Evolutionary conservation across 805 yeast genomes (phyloP), one percentile per base, ranked within the genome.

Genomic region (Candida railenensis): DNA sequence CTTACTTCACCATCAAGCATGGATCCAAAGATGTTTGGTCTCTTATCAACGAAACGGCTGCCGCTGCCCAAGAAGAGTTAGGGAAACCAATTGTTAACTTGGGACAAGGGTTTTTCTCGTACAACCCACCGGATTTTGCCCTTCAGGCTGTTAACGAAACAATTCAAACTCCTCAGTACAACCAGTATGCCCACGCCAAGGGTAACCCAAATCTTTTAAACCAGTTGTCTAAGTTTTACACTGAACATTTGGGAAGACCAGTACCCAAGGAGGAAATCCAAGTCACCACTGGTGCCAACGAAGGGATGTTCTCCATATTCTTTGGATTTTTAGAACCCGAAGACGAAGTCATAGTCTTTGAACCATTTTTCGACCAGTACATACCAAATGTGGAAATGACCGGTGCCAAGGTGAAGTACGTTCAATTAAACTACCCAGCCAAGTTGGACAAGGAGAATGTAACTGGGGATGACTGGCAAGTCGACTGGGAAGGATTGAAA

Each of bases 91-190:
- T 92, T 46, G 84, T 85, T 50, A 94, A 94, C 58, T 77, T 94
- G 48, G 99, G 99, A 30, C 99, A 94, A 66, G 99, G 99, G 1
- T 94, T 94, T 69, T 94, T 94, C 73, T 89, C 97, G 2, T 94
- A 92, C 64, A 80, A 91, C 25, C 99, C 99, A 2, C 99, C 99
- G 0, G 79, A 82, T n/a, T 94, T 94, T 67, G 97, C 96, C 14
- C 74, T 87, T 48, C 77, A 82, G 9, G 95, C 96, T 4, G 95
- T 92, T 15, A 80, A 82, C 53, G 74, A 77, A 37, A 92, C 97
- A 0, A 73, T 90, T 39, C 83, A 81, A 45, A 73, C 71, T 30
- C 85, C 98, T 2, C 75, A 83, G 48, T 81, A 81, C 62, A 94
- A 94, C 67, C 99, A 94, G 67, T 94, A 94, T 61, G 89, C 98